Evolutionary conservation across 1,284 basidiomycete species (phyloP).

Genomic region (Cryptococcus sp.): DNA sequence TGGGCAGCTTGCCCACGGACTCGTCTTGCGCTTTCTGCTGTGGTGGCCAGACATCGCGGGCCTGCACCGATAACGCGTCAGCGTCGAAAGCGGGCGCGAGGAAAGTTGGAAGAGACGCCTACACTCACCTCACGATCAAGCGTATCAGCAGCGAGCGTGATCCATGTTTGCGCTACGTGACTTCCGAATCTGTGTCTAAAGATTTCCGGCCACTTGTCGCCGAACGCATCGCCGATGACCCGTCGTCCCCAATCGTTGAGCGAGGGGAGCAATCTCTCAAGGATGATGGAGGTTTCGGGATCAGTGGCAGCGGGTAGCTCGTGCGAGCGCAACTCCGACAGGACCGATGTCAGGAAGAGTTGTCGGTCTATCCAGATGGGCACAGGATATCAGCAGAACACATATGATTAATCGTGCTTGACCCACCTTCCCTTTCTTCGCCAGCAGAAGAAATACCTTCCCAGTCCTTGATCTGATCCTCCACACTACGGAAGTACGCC

Average conservation of each 20-base stretch:
- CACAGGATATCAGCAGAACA: not conserved
- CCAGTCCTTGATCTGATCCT: conserved; percentile 82
- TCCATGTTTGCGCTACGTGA: conserved; percentile 86
- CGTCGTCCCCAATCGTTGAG: conserved; percentile 92
- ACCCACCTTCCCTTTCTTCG: conserved; percentile 71
- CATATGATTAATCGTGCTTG: not conserved
- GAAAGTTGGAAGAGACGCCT: not conserved
- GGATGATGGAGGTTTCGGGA: conserved; percentile 80
- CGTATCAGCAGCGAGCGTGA: conserved; percentile 71
- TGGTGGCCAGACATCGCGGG: conserved; percentile 63
- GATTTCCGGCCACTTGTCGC: conserved; percentile 76
- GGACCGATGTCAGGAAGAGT: conserved; percentile 78
- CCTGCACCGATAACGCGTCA: conserved; percentile 55
- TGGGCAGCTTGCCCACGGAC: conserved; percentile 57
- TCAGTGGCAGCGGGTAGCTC: conserved; percentile 88
- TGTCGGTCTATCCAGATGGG: conserved; percentile 64
- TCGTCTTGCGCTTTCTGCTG: conserved; percentile 54
- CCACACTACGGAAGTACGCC: conserved; percentile 85
- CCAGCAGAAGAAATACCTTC: conserved; percentile 58
- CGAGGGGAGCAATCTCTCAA: conserved; percentile 83
- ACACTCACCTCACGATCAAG: conserved; percentile 74
- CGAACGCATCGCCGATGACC: conserved; percentile 80
- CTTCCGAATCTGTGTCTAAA: conserved; percentile 82
- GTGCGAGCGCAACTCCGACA: conserved; percentile 79
- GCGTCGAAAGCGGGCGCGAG: conserved; percentile 6